Evolutionary conservation across 371 early-diverging fungal genomes (phyloP).

Genomic region (Actinomortierella ambigua): DNA sequence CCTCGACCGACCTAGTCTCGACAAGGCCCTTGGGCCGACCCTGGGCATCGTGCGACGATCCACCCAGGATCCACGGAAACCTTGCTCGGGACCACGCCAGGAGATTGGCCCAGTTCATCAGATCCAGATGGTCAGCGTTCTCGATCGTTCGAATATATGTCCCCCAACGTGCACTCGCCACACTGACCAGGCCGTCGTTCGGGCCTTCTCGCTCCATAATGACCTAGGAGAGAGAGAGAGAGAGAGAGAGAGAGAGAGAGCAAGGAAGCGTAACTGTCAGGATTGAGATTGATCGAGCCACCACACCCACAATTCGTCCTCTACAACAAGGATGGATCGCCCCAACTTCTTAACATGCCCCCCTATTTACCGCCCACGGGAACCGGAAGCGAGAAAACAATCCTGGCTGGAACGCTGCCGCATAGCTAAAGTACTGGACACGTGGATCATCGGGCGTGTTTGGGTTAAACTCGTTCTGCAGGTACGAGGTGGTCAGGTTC

Average conservation of each 20-base stretch:
- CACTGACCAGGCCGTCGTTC: slow-evolving; percentile 91
- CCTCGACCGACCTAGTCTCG: slow-evolving; percentile 29
- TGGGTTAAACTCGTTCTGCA: slow-evolving; percentile 81
- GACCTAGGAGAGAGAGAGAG: slow-evolving; percentile 40
- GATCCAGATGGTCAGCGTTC: slow-evolving; percentile 85
- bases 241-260: no score
- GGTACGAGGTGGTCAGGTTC: slow-evolving; percentile 86
- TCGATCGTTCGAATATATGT: slow-evolving; percentile 76
- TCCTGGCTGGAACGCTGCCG: slow-evolving; percentile 61
- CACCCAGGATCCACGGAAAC: slow-evolving; percentile 44
- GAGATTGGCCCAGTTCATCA: slow-evolving; percentile 54
- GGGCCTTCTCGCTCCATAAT: slow-evolving; percentile 78
- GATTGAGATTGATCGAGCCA: no score
- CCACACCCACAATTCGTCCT: no score
- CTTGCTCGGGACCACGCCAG: slow-evolving; percentile 40
- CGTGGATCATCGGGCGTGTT: slow-evolving; percentile 77
- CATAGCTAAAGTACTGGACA: slow-evolving; percentile 83
- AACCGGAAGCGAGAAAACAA: slow-evolving; percentile 39
- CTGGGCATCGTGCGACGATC: slow-evolving; percentile 41
- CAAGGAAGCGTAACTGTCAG: no score
- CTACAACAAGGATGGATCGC: no score
- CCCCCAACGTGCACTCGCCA: slow-evolving; percentile 87
- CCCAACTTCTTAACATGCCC: no score
- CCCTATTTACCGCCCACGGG: slow-evolving; percentile 12
- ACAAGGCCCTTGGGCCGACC: slow-evolving; percentile 35